Base-by-base conservation (phyloP, 2,329 filamentous ascomycete genomes). In the Aureobasidium mangrovei region DNA sequence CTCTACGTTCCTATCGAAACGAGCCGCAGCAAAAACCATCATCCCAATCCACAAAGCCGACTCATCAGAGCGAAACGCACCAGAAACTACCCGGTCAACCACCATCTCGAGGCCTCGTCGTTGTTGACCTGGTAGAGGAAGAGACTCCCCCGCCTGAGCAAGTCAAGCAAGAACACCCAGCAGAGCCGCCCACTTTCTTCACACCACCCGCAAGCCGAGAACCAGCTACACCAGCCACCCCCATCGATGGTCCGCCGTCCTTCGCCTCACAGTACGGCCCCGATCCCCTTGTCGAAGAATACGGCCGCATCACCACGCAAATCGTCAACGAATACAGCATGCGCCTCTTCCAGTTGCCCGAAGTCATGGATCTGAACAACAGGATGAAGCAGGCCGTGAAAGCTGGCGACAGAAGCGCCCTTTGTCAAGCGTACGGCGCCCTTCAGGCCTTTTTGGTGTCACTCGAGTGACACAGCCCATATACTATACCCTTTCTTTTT, bases 201-300 rank as follows among this genome's bases (percentile, higher is more conserved):
- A 49, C 35, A 26, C 46, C 46, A 40, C 10, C 27, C 18, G 18
- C 18, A 18, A 18, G 18, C 18, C 18, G 18, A 18, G 18, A 18
- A 18, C 18, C 18, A 12, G 9, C 36, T 24, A 41, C 46, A 7
- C 27, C 45, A 24, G 39, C 36, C 4, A n/a, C 9, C 6, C n/a
- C 27, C 2, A 12, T 8, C 2, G 32, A 18, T 6, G 46, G 32
- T 24, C 33, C 36, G n/a, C 2, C 29, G 7, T 48, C 45, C 7
- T 39, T 39, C 45, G 12, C 36, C 9, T 9, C 7, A 1, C 33
- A 29, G 4, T 39, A 28, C 26, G 12, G 18, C 10, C 36, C 46
- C 29, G 46, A 49, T 9, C 36, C 46, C n/a, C 46, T 49, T 12
- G 46, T 35, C 2, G 36, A 41, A 40, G 46, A 49, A n/a, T 49